These are phyloP conservation scores for Lepidium aucheri DNA, from an alignment of 345 rosid genomes.

Conservation along the genomic window DNA sequence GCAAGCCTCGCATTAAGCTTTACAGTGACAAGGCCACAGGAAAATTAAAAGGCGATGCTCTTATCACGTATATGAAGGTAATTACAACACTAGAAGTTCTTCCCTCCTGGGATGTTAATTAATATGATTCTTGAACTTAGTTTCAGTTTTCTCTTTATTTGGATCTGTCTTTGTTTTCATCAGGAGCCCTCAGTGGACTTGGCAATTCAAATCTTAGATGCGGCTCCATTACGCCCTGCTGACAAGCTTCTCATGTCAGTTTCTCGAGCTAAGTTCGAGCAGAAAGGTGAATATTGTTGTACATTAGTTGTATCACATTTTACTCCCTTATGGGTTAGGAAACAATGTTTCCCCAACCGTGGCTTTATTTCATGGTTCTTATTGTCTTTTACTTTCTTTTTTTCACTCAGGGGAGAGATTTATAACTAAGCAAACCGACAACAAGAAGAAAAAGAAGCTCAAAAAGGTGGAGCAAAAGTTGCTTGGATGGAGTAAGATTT, in stretches of 20 bases:
- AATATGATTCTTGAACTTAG: neutral
- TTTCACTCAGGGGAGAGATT: constrained; percentile 71
- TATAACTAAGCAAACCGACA: constrained; percentile 66
- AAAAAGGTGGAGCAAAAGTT: constrained; percentile 85
- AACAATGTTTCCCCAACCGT: constrained; percentile 8
- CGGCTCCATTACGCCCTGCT: constrained; percentile 77
- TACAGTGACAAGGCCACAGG: constrained; percentile 85
- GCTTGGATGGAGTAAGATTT: constrained; percentile 90
- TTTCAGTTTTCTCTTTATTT: constrained; percentile 2
- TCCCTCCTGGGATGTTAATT: constrained; percentile 14
- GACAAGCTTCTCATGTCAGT: constrained; percentile 79
- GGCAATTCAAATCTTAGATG: constrained; percentile 87
- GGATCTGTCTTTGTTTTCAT: constrained; percentile 3
- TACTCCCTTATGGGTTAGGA: neutral
- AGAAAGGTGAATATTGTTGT: constrained; percentile 54
- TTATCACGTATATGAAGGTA: constrained; percentile 90
- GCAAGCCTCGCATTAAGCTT: constrained; percentile 88
- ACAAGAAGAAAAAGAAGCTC: constrained; percentile 84
- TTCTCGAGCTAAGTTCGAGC: constrained; percentile 78
- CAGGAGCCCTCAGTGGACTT: constrained; percentile 97
- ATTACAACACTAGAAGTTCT: neutral
- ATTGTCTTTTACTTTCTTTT: constrained; percentile 9
- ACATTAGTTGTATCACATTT: constrained; percentile 1
- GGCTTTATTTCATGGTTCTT: constrained; percentile 2
- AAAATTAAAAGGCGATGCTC: constrained; percentile 89